Conservation (phyloP, 345 rosid species). For the Laguncularia racemosa region DNA sequence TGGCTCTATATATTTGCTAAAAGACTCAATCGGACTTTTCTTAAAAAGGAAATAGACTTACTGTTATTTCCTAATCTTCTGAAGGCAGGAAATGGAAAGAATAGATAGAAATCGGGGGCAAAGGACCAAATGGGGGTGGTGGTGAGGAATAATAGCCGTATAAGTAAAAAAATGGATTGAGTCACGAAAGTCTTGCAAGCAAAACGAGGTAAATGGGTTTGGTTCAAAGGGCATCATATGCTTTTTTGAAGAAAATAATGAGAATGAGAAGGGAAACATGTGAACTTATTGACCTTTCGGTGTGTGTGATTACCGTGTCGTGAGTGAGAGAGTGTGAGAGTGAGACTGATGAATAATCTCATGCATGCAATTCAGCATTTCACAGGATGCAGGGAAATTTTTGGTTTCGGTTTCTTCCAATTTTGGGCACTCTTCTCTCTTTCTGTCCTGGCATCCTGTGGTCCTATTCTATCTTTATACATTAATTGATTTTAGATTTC, state of each 20-base stretch:
- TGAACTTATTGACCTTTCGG: slow-evolving; percentile 17
- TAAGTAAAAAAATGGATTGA: slow-evolving; percentile 9
- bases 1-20: background rate
- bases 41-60: background rate
- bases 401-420: too few species aligned
- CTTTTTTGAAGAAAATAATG: background rate
- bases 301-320: too few species aligned
- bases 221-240: background rate
- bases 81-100: background rate
- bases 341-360: too few species aligned
- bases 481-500: too few species aligned
- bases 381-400: too few species aligned
- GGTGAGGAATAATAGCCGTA: slow-evolving; percentile 3
- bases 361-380: too few species aligned
- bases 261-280: slow-evolving; percentile 10
- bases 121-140: background rate
- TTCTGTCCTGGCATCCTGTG: too few species aligned
- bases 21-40: slow-evolving; percentile 7
- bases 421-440: too few species aligned
- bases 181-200: slow-evolving; percentile 46
- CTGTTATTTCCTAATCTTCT: slow-evolving; percentile 7
- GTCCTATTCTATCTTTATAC: too few species aligned
- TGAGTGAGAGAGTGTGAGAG: too few species aligned
- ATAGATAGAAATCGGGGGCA: background rate
- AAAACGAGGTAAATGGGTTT: slow-evolving; percentile 7